Conservation (phyloP, 2,329 filamentous ascomycete genomes). For the Cordyceps tenuipes region DNA sequence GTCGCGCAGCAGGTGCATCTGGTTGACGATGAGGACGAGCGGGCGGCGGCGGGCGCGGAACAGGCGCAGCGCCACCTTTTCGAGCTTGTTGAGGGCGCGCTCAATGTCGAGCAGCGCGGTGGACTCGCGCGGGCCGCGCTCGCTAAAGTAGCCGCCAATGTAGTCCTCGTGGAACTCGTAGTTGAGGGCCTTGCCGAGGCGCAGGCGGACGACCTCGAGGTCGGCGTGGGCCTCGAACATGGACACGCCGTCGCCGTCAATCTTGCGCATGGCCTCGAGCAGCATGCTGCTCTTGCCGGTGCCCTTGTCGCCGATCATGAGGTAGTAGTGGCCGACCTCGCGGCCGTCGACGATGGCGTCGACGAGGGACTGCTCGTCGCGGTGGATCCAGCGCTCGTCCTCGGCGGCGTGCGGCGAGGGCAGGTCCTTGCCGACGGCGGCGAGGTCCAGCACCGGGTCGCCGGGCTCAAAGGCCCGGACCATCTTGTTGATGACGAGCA, state of each 20-base stretch:
- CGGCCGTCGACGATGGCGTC: conserved; percentile 74
- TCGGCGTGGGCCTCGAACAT: conserved; percentile 98
- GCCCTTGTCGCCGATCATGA: conserved; percentile 91
- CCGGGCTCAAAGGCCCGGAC: conserved; percentile 84
- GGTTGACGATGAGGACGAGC: conserved; percentile 89
- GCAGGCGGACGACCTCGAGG: conserved; percentile 86
- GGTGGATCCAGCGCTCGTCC: conserved; percentile 59
- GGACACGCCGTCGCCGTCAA: conserved; percentile 77
- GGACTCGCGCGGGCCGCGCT: conserved; percentile 83
- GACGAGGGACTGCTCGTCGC: conserved; percentile 73
- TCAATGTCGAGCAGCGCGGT: conserved; percentile 93
- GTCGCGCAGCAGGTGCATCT: conserved; percentile 82
- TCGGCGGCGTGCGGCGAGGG: conserved; percentile 35
- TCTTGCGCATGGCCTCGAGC: conserved; percentile 86
- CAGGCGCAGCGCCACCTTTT: conserved; percentile 80
- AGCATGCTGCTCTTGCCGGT: conserved; percentile 97
- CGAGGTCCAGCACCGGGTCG: conserved; percentile 79
- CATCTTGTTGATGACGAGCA: conserved; percentile 86
- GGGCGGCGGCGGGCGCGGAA: conserved; percentile 56
- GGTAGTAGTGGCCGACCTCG: conserved; percentile 74
- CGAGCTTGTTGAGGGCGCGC: conserved; percentile 91
- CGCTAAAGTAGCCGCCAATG: conserved; percentile 92
- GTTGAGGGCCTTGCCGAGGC: conserved; percentile 86
- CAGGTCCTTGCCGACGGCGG: conserved; percentile 53
- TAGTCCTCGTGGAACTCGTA: conserved; percentile 98